Conservation (phyloP, 306 rosid genomes). For the Glycyrrhiza uralensis region DNA sequence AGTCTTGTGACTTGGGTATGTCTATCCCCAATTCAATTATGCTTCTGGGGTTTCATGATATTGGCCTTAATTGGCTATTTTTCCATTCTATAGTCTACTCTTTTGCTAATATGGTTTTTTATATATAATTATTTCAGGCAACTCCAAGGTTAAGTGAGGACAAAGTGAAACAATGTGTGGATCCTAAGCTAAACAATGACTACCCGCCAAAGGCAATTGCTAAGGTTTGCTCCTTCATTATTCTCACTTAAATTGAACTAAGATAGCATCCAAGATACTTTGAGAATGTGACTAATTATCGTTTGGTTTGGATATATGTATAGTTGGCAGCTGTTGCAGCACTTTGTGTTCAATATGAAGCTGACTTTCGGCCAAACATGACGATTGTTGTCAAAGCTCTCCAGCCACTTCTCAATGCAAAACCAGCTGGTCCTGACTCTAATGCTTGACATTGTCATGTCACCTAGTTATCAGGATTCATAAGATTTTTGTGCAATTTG, state of each 20-base stretch:
- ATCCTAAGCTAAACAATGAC: conserved; percentile 90
- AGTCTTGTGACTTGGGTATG: conserved; percentile 99
- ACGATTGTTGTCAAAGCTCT: conserved; percentile 95
- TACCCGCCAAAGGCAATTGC: conserved; percentile 97
- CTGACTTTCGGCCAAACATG: conserved; percentile 98
- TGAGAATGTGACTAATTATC: background rate
- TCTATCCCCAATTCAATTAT: background rate
- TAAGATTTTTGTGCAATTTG: conserved; percentile 31
- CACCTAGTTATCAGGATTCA: background rate
- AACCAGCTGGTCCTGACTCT: conserved; percentile 71
- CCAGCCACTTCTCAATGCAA: conserved; percentile 88
- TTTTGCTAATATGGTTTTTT: conserved; percentile 1
- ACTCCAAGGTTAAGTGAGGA: conserved; percentile 99
- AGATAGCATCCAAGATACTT: background rate
- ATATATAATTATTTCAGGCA: conserved; percentile 52
- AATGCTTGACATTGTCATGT: conserved; percentile 36
- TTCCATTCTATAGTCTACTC: background rate
- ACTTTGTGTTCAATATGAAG: conserved; percentile 94
- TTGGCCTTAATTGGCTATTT: background rate
- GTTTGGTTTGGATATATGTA: conserved; percentile 29
- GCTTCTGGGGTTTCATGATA: background rate
- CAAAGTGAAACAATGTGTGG: conserved; percentile 97
- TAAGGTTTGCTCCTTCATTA: conserved; percentile 50
- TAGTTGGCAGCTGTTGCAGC: conserved; percentile 99
- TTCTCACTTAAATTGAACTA: background rate